phyloP scores from a whole-genome alignment of 805 yeast genomes.

The Komagataella phaffii region DNA sequence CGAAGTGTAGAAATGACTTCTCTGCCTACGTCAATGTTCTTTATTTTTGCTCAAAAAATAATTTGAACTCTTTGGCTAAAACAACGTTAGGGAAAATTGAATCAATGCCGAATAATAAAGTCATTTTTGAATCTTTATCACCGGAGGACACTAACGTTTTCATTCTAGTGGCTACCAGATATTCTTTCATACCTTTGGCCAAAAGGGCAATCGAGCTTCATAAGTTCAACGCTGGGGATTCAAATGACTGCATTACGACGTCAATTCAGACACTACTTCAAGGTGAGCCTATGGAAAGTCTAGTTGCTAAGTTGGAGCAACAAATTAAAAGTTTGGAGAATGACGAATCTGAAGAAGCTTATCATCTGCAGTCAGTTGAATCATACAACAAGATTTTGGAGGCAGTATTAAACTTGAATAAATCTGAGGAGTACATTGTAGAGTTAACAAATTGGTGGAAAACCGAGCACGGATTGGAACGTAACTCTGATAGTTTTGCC shows the following conservation, averaged over 20 bases:
- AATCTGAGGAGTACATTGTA: constrained; percentile 12
- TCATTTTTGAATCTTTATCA: neutral
- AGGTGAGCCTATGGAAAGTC: neutral
- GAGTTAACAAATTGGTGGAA: constrained; percentile 16
- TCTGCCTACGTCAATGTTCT: constrained; percentile 14
- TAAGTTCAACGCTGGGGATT: neutral
- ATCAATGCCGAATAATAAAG: neutral
- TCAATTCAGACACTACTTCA: neutral
- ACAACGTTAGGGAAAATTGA: constrained; percentile 8
- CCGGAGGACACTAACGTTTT: constrained; percentile 14
- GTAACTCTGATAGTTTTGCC: constrained; percentile 22
- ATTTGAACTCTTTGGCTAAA: constrained; percentile 11
- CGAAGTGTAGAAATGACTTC: constrained; percentile 3
- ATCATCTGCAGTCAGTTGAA: constrained; percentile 3
- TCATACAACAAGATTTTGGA: constrained; percentile 14
- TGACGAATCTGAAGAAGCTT: constrained; percentile 2
- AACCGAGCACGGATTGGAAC: constrained; percentile 14
- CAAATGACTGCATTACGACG: neutral
- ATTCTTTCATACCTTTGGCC: constrained; percentile 2
- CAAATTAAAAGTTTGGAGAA: constrained; percentile 8
- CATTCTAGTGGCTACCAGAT: constrained; percentile 12
- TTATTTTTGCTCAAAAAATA: constrained; percentile 16
- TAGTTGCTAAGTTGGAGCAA: constrained; percentile 16
- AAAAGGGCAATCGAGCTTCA: constrained; percentile 2
- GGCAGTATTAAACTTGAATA: constrained; percentile 14